These are phyloP conservation scores for Tricholomella constricta DNA, from an alignment of 768 basidiomycete genomes.

Conservation along the genomic window DNA sequence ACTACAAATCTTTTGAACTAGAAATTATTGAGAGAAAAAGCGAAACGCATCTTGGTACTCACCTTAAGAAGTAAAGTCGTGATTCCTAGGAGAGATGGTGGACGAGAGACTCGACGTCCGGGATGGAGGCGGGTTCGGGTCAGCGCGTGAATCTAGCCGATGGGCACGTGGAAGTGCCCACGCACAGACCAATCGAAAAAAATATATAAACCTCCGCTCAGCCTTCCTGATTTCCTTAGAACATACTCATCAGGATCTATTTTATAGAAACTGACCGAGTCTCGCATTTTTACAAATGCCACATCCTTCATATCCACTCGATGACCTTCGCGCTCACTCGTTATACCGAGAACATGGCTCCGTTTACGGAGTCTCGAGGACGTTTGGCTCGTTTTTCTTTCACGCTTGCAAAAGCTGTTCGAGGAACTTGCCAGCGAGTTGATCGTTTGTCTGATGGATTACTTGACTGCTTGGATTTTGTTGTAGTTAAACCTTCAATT, in stretches of 20 bases:
- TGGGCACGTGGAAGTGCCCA: background rate
- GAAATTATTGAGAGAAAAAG: no score
- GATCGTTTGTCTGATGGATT: slow-evolving; percentile 59
- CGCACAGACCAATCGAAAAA: slow-evolving; percentile 36
- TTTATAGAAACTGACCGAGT: slow-evolving; percentile 74
- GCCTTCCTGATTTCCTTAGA: slow-evolving; percentile 41
- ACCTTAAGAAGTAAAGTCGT: no score
- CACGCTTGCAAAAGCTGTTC: slow-evolving; percentile 24
- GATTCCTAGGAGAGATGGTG: no score
- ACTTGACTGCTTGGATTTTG: background rate
- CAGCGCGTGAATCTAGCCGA: no score
- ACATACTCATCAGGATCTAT: slow-evolving; percentile 78
- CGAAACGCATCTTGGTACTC: no score
- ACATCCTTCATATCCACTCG: slow-evolving; percentile 60
- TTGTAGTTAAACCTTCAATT: background rate
- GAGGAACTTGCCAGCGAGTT: slow-evolving; percentile 41
- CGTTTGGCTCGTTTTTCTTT: slow-evolving; percentile 40
- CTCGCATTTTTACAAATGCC: slow-evolving; percentile 73
- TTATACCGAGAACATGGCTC: slow-evolving; percentile 60
- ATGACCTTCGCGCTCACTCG: slow-evolving; percentile 59
- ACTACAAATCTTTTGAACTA: no score
- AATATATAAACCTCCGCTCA: slow-evolving; percentile 33
- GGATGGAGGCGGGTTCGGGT: no score
- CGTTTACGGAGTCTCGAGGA: slow-evolving; percentile 49
- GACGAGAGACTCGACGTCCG: no score